phyloP scores from a whole-genome alignment of 768 basidiomycete genomes.

The Rhizopogon vesiculosus region DNA sequence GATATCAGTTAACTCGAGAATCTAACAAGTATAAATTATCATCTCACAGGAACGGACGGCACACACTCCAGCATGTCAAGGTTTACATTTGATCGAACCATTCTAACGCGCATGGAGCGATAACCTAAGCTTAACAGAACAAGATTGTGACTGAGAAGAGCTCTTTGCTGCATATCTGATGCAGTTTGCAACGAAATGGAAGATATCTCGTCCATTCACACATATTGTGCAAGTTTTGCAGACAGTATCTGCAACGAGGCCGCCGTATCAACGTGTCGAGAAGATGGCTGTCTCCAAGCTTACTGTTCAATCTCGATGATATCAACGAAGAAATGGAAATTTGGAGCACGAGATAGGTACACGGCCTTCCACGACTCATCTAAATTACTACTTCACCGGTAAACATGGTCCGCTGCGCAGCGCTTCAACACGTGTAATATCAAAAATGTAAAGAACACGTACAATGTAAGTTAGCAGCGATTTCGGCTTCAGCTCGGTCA shows the following conservation, averaged over 20 bases:
- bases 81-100: background rate
- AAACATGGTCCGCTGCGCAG: constrained; percentile 75
- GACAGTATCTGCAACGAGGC: background rate
- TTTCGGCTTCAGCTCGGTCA: constrained; percentile 94
- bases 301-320: background rate
- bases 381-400: constrained; percentile 48
- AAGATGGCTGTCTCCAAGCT: background rate
- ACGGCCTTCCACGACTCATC: constrained; percentile 10
- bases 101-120: background rate
- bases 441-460: constrained; percentile 18
- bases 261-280: background rate
- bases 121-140: background rate
- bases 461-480: constrained; percentile 91
- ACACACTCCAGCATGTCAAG: background rate
- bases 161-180: background rate
- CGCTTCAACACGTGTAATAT: constrained; percentile 18
- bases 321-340: background rate
- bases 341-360: constrained; percentile 16
- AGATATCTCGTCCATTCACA: background rate
- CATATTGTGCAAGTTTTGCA: background rate
- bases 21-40: too few species aligned
- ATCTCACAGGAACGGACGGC: too few species aligned
- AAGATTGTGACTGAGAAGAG: constrained; percentile 2
- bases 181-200: background rate
- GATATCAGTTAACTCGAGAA: too few species aligned